These are phyloP conservation scores for Naganishia vishniacii DNA, from an alignment of 768 basidiomycete species.

Conservation along the genomic window DNA sequence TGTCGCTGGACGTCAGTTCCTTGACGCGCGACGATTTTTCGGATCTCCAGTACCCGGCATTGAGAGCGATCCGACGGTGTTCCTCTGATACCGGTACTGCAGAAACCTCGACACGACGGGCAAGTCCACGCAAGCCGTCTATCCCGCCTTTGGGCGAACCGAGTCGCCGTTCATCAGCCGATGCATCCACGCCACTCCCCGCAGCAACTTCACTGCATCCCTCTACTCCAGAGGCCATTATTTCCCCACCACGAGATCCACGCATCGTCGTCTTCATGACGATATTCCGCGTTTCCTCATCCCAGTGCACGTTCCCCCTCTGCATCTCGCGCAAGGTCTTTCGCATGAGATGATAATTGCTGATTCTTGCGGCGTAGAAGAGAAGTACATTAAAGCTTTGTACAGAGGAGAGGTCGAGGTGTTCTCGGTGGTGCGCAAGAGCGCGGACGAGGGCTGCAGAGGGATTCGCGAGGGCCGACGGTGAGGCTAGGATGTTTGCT, in stretches of 20 bases:
- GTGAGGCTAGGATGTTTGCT: background rate
- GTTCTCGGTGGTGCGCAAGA: constrained; percentile 14
- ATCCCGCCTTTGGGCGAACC: background rate
- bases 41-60: constrained; percentile 2
- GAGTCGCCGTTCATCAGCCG: background rate
- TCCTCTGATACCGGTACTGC: background rate
- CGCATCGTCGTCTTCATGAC: constrained; percentile 9
- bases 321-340: constrained; percentile 9
- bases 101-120: background rate
- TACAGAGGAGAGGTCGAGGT: background rate
- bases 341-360: background rate
- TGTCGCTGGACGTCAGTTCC: background rate
- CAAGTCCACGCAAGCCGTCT: background rate
- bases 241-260: background rate
- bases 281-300: background rate
- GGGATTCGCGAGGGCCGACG: background rate
- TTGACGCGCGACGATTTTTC: background rate
- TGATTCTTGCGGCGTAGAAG: background rate
- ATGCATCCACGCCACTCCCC: background rate
- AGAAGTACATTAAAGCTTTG: constrained; percentile 5
- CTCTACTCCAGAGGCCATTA: background rate
- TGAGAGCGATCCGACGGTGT: background rate
- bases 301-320: background rate
- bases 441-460: constrained; percentile 2
- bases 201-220: no score